Conservation (phyloP, 2,329 filamentous ascomycete genomes). For the Cladosporium cucumerinum region DNA sequence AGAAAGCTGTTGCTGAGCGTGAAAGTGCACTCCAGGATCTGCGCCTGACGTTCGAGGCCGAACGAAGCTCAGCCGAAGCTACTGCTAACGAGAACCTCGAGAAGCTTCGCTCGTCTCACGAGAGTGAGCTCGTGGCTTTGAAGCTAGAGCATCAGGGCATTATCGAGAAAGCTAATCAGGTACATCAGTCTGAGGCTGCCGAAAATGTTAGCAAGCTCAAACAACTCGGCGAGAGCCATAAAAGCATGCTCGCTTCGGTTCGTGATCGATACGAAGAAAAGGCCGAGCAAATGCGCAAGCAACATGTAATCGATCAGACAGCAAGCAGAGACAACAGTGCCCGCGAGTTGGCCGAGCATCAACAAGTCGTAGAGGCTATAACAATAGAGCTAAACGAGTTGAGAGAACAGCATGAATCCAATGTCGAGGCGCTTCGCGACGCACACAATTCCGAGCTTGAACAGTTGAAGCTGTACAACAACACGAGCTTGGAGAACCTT, state of each 20-base stretch:
- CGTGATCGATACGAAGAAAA: slow-evolving; percentile 10
- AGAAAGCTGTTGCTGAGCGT: not conserved
- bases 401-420: not conserved
- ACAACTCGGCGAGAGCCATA: slow-evolving; percentile 6
- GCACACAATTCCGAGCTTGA: slow-evolving; percentile 1
- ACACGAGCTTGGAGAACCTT: not conserved
- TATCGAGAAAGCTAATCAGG: not conserved
- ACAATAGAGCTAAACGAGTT: not conserved
- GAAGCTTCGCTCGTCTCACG: not conserved
- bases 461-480: not conserved
- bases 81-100: not conserved
- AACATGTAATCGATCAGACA: not conserved
- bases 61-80: not conserved
- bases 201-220: not conserved
- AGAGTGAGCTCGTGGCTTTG: not conserved
- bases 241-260: not conserved
- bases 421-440: not conserved
- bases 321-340: not conserved
- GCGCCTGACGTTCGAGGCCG: not conserved
- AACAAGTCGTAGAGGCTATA: not conserved
- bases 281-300: slow-evolving; percentile 4
- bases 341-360: not conserved
- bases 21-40: not conserved
- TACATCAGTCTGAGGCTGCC: not conserved
- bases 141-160: not conserved